phyloP scores from a whole-genome alignment of 176 grass and related monocot species.

The Aegilops speltoides region DNA sequence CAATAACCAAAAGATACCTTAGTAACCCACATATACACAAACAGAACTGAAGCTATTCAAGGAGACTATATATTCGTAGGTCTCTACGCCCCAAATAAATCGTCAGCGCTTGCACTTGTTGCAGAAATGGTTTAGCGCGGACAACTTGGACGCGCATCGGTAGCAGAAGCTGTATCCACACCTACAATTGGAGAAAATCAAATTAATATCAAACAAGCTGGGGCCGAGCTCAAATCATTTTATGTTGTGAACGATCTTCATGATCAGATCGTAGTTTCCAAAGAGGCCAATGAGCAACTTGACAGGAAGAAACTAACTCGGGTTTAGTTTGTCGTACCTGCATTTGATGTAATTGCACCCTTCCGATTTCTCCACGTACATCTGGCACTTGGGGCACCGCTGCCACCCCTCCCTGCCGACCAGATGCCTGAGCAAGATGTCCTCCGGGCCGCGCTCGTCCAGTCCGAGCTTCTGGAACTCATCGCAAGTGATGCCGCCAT shows the following conservation, averaged over 20 bases:
- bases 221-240: background rate
- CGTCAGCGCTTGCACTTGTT: background rate
- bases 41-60: background rate
- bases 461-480: background rate
- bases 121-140: background rate
- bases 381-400: background rate
- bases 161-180: background rate
- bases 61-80: background rate
- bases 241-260: background rate
- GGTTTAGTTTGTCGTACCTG: background rate
- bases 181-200: background rate
- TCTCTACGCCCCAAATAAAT: background rate
- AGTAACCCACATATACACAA: background rate
- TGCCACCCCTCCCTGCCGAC: background rate
- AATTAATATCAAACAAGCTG: background rate
- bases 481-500: background rate
- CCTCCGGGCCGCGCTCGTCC: background rate
- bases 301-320: background rate
- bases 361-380: background rate
- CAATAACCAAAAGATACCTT: background rate
- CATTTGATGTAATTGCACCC: background rate
- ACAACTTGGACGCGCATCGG: background rate
- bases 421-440: background rate
- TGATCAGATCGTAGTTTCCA: too few relatives aligned
- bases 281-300: background rate